phyloP scores from a whole-genome alignment of 768 basidiomycete species.

The Mrakia hoshinonis region DNA sequence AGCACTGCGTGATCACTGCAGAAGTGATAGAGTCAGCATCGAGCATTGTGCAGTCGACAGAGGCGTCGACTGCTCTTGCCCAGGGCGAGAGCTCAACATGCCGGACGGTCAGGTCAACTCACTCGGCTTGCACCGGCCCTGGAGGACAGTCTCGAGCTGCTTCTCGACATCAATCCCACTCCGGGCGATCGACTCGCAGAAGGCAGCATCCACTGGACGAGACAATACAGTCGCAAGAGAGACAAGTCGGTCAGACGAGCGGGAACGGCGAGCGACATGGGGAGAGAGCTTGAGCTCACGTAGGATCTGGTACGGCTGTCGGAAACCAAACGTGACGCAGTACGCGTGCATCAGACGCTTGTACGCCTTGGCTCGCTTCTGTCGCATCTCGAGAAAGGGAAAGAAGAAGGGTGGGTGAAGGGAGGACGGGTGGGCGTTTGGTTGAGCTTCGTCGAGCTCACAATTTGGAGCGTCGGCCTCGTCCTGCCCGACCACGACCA shows the following conservation, averaged over 20 bases:
- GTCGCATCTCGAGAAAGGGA: slow-evolving; percentile 55
- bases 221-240: background rate
- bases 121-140: slow-evolving; percentile 88
- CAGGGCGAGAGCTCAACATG: slow-evolving; percentile 34
- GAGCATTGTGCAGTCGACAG: no score
- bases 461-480: background rate
- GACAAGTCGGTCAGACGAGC: background rate
- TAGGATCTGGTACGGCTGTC: slow-evolving; percentile 83
- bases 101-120: slow-evolving; percentile 41
- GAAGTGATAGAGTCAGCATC: background rate
- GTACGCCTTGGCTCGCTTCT: slow-evolving; percentile 91
- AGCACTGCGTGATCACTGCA: slow-evolving; percentile 97
- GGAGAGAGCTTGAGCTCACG: slow-evolving; percentile 46
- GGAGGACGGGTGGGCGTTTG: background rate
- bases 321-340: slow-evolving; percentile 1
- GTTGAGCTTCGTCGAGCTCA: background rate
- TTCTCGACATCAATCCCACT: slow-evolving; percentile 68
- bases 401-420: no score
- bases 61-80: no score
- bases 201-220: slow-evolving; percentile 69
- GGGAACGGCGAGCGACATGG: background rate
- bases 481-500: no score
- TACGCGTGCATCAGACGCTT: slow-evolving; percentile 74
- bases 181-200: slow-evolving; percentile 60
- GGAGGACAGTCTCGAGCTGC: slow-evolving; percentile 65